phyloP scores from a whole-genome alignment of 2,329 filamentous ascomycete genomes.

The Orbilia brochopaga region DNA sequence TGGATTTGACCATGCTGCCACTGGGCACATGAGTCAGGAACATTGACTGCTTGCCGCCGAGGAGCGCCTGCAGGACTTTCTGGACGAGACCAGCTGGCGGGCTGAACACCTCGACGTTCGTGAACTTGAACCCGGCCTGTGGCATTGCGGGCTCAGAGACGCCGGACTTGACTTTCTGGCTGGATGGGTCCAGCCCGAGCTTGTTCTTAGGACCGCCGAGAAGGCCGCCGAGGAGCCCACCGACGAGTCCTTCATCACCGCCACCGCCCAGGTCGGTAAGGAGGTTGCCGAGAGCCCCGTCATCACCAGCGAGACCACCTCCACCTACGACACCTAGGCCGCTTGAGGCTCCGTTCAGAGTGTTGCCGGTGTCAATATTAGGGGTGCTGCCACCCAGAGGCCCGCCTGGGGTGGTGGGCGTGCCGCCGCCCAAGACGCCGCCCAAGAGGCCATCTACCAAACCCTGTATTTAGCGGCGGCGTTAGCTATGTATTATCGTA shows the following conservation, averaged over 20 bases:
- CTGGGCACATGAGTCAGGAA: conserved; percentile 11
- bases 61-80: conserved; percentile 23
- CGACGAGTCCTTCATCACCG: conserved; percentile 34
- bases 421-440: conserved; percentile 17
- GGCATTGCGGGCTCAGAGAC: conserved; percentile 12
- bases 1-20: conserved; percentile 15
- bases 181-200: conserved; percentile 17
- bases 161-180: conserved; percentile 24
- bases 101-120: conserved; percentile 31
- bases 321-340: too few species aligned
- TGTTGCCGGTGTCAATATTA: too few species aligned
- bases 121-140: conserved; percentile 29
- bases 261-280: conserved; percentile 7
- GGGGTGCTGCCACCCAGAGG: not conserved
- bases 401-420: conserved; percentile 8
- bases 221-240: conserved; percentile 25
- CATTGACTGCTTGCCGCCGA: conserved; percentile 35
- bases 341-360: too few species aligned
- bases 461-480: not conserved
- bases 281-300: conserved; percentile 10
- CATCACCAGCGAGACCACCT: too few species aligned
- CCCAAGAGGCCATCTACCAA: conserved; percentile 32
- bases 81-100: conserved; percentile 21
- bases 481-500: conserved; percentile 4
- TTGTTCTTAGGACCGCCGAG: conserved; percentile 20